Conservation (phyloP, 2,329 filamentous ascomycete genomes). For the Botrytis aclada region DNA sequence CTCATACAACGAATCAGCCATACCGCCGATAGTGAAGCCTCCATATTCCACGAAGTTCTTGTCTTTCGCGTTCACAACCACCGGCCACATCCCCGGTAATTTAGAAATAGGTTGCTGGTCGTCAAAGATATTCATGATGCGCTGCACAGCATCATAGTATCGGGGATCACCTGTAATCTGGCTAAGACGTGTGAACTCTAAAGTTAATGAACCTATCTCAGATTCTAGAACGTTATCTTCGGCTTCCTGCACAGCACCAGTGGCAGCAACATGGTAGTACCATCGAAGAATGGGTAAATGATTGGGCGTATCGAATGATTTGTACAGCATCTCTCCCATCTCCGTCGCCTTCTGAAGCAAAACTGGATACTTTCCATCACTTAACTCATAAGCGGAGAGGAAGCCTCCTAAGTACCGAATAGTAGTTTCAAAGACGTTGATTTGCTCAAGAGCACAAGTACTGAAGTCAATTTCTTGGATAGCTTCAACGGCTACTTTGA, state of each 20-base stretch:
- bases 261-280: constrained; percentile 42
- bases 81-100: constrained; percentile 62
- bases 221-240: constrained; percentile 47
- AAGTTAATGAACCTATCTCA: constrained; percentile 55
- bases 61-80: constrained; percentile 52
- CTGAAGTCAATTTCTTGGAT: constrained; percentile 55
- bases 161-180: constrained; percentile 58
- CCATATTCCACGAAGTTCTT: constrained; percentile 16
- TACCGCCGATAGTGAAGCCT: constrained; percentile 50
- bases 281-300: constrained; percentile 47
- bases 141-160: constrained; percentile 59
- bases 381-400: constrained; percentile 40
- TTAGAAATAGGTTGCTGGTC: constrained; percentile 49
- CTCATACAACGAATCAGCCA: constrained; percentile 57
- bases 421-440: constrained; percentile 42
- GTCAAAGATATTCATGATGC: constrained; percentile 55
- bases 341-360: constrained; percentile 36
- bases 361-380: constrained; percentile 29
- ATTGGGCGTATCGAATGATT: constrained; percentile 52
- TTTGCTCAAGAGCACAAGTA: constrained; percentile 22
- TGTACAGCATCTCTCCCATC: constrained; percentile 37
- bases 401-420: constrained; percentile 42
- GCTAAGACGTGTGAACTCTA: constrained; percentile 63
- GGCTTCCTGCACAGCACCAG: constrained; percentile 60
- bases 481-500: constrained; percentile 58